These are phyloP conservation scores for Beauveria pseudobassiana DNA, from an alignment of 2,329 filamentous ascomycete genomes.

Conservation along the genomic window DNA sequence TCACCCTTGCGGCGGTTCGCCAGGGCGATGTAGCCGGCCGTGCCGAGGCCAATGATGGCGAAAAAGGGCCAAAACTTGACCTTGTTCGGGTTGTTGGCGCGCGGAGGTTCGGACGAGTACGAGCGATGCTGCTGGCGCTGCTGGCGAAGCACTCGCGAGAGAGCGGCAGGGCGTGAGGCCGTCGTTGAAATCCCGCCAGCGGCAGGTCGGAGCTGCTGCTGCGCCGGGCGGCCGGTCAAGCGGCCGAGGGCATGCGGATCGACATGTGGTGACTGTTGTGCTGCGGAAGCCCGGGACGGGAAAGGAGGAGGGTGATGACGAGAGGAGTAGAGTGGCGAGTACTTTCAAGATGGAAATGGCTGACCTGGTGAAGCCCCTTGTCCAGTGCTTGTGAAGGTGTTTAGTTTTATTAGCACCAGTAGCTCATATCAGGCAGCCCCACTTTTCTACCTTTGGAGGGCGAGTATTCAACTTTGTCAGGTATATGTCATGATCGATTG, in stretches of 20 bases:
- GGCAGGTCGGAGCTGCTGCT: slow-evolving; percentile 6
- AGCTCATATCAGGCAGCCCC: no score
- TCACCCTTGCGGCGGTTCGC: slow-evolving; percentile 43
- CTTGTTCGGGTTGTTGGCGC: slow-evolving; percentile 24
- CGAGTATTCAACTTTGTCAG: no score
- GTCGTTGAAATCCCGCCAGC: slow-evolving; percentile 1
- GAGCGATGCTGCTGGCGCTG: slow-evolving; percentile 21
- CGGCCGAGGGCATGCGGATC: slow-evolving; percentile 23
- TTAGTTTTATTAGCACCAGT: no score
- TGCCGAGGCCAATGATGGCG: slow-evolving; percentile 39
- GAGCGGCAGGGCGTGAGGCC: slow-evolving; percentile 10
- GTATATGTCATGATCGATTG: no score
- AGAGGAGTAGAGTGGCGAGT: background rate
- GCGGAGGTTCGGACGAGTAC: slow-evolving; percentile 35
- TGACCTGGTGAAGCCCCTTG: no score
- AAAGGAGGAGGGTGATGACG: background rate
- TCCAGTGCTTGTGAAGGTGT: no score
- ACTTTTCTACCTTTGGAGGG: no score
- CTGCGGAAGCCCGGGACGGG: background rate
- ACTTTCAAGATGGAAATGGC: no score
- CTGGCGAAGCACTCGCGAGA: slow-evolving; percentile 14
- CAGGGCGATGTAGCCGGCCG: slow-evolving; percentile 42
- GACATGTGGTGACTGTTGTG: slow-evolving; percentile 23
- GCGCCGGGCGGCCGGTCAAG: slow-evolving; percentile 17
- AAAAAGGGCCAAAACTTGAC: slow-evolving; percentile 55